Evolutionary conservation across 768 basidiomycete species (phyloP), one percentile per base, ranked within the genome.

Genomic region (Rhodotorula diobovata): DNA sequence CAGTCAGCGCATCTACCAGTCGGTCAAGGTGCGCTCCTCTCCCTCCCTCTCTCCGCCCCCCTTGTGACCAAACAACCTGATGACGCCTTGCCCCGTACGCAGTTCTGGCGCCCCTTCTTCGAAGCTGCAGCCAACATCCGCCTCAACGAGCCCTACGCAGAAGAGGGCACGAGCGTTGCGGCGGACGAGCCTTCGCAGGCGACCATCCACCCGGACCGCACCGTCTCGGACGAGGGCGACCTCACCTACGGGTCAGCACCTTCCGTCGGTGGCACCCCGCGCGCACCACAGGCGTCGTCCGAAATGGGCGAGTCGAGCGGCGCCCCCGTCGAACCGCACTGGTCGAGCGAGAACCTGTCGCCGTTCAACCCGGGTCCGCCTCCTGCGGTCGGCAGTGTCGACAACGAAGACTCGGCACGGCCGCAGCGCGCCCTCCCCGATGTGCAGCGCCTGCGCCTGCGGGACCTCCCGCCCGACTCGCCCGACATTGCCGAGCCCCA

Each of bases 41-140:
- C 39, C 50, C 15, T 55, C 25, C 48, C 32, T 21, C 54, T 35
- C 54, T 18, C 41, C 41, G 1, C 54, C 8, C 54, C 2, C 32
- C 18, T 28, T n/a, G 30, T 35, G 10, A 34, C 53, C 8, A 9
- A 32, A 25, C 30, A 23, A 25, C 34, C 54, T 55, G 34, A 55
- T 23, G 6, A 23, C 18, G 16, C 48, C 60, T 14, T n/a, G n/a
- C 28, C 28, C 12, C 39, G 12, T 46, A 1, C 35, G 0, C 76
- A 95, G 94, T 97, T 97, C 80, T 98, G 95, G 94, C 89, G 88
- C 9, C 89, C 90, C 0, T 98, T 99, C 84, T 97, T 93, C 78
- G 93, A 97, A 78, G 87, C 90, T 69, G 92, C 93, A 16, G 94
- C 95, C 8, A 88, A 91, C 76, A 89, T 93, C 39, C 87, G 88